A percentile compares a stretch with the other conserved stretches of the same genome.
These are phyloP conservation scores for Plasmodium adleri DNA, from an alignment of 169 alveolate species.

Conservation along the genomic window DNA sequence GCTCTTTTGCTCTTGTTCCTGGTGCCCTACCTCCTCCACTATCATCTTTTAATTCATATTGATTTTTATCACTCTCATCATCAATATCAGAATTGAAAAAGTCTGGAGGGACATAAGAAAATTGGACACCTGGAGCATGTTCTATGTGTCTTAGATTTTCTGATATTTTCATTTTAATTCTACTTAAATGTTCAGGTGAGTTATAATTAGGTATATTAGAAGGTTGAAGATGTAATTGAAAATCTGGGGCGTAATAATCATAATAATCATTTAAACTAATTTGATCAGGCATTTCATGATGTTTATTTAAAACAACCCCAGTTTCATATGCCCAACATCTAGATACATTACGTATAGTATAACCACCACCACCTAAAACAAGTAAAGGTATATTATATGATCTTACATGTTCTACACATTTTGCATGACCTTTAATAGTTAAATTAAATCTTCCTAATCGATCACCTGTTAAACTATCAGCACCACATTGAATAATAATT, in stretches of 20 bases:
- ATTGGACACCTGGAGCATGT: conserved; percentile 96
- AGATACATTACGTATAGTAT: conserved; percentile 98
- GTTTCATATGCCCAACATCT: conserved; percentile 99
- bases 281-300: conserved; percentile 92
- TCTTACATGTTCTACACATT: conserved; percentile 95
- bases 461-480: conserved; percentile 97
- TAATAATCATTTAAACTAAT: conserved; percentile 96
- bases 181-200: conserved; percentile 95
- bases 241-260: conserved; percentile 97
- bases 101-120: conserved; percentile 93
- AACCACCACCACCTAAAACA: conserved; percentile 99
- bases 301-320: conserved; percentile 93
- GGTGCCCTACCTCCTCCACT: conserved; percentile 81
- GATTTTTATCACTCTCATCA: conserved; percentile 81
- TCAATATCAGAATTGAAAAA: conserved; percentile 88
- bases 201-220: conserved; percentile 94
- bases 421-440: conserved; percentile 98
- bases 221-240: conserved; percentile 95
- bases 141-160: conserved; percentile 95
- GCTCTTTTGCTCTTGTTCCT: conserved; percentile 50
- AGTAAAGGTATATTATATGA: conserved; percentile 94
- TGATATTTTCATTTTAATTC: conserved; percentile 91
- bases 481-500: conserved; percentile 98
- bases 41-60: conserved; percentile 83
- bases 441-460: conserved; percentile 97